phyloP scores from a whole-genome alignment of 129 eudicot genomes.

The Flaveria robusta region DNA sequence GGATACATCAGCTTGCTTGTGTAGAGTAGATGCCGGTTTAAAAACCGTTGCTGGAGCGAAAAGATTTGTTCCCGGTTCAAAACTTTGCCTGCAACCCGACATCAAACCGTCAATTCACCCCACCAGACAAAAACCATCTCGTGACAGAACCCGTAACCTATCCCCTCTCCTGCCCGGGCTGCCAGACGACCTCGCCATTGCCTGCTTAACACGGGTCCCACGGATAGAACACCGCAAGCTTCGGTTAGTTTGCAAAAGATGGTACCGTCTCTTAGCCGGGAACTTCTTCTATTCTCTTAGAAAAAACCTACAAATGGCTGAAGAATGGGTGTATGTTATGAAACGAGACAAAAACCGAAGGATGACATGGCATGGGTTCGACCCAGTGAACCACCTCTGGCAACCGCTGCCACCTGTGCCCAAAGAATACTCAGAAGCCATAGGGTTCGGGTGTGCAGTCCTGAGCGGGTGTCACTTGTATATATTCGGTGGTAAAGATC shows the following conservation, averaged over 20 bases:
- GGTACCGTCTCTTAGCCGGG: slow-evolving; percentile 81
- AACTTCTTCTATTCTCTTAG: slow-evolving; percentile 70
- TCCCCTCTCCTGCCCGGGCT: slow-evolving; percentile 81
- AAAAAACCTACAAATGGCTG: slow-evolving; percentile 55
- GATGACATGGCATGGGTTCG: slow-evolving; percentile 79
- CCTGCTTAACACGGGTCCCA: slow-evolving; percentile 76
- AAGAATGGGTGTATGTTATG: slow-evolving; percentile 81
- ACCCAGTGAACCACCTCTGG: slow-evolving; percentile 69
- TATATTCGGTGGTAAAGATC: slow-evolving; percentile 82
- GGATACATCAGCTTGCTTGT: slow-evolving; percentile 75
- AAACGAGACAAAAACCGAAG: slow-evolving; percentile 71
- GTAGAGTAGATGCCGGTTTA: slow-evolving; percentile 83
- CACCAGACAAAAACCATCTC: slow-evolving; percentile 60
- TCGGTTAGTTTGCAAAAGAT: slow-evolving; percentile 76
- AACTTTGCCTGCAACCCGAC: slow-evolving; percentile 68
- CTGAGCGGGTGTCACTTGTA: slow-evolving; percentile 78
- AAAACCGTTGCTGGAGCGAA: slow-evolving; percentile 89
- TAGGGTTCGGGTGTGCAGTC: slow-evolving; percentile 78
- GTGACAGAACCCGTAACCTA: slow-evolving; percentile 61
- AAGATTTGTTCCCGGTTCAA: slow-evolving; percentile 76
- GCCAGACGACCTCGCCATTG: slow-evolving; percentile 89
- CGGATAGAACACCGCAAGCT: slow-evolving; percentile 75
- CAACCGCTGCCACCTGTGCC: slow-evolving; percentile 87
- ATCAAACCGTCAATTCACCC: slow-evolving; percentile 81
- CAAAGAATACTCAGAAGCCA: slow-evolving; percentile 68